A percentile compares a stretch with the other conserved stretches of the same genome.
phyloP scores from a whole-genome alignment of 768 basidiomycete species.

The Macrocybe gigantea region DNA sequence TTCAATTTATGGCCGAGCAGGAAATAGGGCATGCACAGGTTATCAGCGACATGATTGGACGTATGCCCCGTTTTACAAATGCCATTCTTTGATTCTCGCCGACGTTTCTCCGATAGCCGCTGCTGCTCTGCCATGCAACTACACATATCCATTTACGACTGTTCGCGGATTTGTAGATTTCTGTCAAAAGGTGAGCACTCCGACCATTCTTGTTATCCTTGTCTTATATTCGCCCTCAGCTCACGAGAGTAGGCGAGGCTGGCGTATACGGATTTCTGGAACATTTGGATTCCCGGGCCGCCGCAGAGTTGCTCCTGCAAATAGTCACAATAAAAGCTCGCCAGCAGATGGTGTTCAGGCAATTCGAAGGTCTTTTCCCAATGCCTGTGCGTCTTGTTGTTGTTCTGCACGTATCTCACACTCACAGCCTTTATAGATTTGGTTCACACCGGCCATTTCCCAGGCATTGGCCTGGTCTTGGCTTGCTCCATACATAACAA shows the following conservation, averaged over 20 bases:
- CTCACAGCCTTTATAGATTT: slow-evolving; percentile 16
- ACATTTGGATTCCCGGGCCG: slow-evolving; percentile 6
- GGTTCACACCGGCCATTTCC: slow-evolving; percentile 46
- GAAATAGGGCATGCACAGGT: slow-evolving; percentile 58
- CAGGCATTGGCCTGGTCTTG: slow-evolving; percentile 56
- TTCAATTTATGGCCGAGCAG: slow-evolving; percentile 60
- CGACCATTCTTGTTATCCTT: not conserved
- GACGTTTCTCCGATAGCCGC: slow-evolving; percentile 16
- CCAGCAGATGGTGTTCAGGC: slow-evolving; percentile 9
- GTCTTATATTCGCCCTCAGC: slow-evolving; percentile 9
- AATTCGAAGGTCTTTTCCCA: slow-evolving; percentile 8
- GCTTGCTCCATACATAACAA: slow-evolving; percentile 40
- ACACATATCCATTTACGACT: slow-evolving; percentile 47
- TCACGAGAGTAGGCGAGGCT: slow-evolving; percentile 47
- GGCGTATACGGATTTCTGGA: slow-evolving; percentile 9
- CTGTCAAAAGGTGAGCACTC: slow-evolving; percentile 37
- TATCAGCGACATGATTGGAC: slow-evolving; percentile 44
- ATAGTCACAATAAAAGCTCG: slow-evolving; percentile 4
- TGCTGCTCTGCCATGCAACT: slow-evolving; percentile 51
- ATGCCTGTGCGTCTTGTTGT: not conserved
- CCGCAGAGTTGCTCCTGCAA: slow-evolving; percentile 8
- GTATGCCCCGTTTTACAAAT: slow-evolving; percentile 9
- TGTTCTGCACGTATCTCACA: not conserved
- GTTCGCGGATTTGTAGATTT: slow-evolving; percentile 58
- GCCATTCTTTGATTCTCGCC: not conserved